phyloP scores from a whole-genome alignment of 257 asterid genomes.

The Petrea volubilis region DNA sequence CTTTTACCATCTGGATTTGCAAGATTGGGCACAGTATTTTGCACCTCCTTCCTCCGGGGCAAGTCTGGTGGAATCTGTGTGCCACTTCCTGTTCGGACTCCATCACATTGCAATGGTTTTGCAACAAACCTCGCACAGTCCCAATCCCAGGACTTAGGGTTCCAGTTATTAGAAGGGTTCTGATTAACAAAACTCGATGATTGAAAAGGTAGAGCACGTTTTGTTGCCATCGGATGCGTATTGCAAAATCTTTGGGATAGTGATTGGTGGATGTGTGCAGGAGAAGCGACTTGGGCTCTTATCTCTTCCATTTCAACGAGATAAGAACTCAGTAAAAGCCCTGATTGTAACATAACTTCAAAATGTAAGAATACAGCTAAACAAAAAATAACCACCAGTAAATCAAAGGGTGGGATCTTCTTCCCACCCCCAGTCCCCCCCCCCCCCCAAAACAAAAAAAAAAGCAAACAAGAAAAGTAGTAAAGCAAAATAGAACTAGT shows the following conservation, averaged over 20 bases:
- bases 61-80: constrained; percentile 61
- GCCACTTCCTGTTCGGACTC: constrained; percentile 19
- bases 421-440: background rate
- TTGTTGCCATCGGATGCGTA: constrained; percentile 45
- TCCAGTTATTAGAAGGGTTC: constrained; percentile 53
- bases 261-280: constrained; percentile 51
- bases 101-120: constrained; percentile 47
- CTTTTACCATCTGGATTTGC: constrained; percentile 12
- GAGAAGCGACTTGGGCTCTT: constrained; percentile 59
- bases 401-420: background rate
- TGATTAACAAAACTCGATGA: constrained; percentile 35
- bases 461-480: too few species aligned
- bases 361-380: background rate
- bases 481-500: too few species aligned
- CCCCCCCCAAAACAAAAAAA: too few species aligned
- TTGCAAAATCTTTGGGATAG: constrained; percentile 41
- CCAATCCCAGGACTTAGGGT: constrained; percentile 75
- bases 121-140: constrained; percentile 74
- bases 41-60: constrained; percentile 47
- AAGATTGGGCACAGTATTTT: constrained; percentile 25
- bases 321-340: background rate
- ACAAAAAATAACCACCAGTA: background rate
- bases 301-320: constrained; percentile 50
- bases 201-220: constrained; percentile 57
- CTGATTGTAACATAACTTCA: background rate